Base-by-base conservation (phyloP, 1,284 basidiomycete species). In the Austroboletus novae-zelandiae region DNA sequence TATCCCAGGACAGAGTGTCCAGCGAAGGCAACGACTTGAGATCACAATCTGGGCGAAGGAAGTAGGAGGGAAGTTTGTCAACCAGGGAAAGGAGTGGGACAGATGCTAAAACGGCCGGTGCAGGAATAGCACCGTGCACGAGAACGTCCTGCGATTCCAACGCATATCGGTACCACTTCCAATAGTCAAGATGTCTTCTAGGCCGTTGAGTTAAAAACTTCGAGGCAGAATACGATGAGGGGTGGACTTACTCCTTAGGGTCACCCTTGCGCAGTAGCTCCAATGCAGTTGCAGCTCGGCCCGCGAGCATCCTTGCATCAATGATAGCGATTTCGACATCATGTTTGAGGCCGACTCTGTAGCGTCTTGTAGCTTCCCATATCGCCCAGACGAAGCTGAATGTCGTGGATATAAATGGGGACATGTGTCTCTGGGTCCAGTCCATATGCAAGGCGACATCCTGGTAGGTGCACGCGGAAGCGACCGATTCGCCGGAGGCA, bases 341-440 rank as follows among this genome's bases (percentile, higher is more conserved):
- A 55, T 87, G 83, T 66, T 89, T 89, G 51, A 87, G 70, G 35
- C 80, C 80, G 35, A 74, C 67, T 57, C 83, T 80, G 60, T 86
- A 87, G 20, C 86, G 78, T 51, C 84, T 73, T n/a, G 84, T 75
- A 7, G 86, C 87, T 61, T 89, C 87, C 86, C 86, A 89, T 32
- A 89, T 74, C 13, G 86, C 81, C 87, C 86, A 89, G 31, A 77
- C 79, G 59, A 89, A 86, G 67, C 83, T 89, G 64, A 89, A 89
- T 2, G 86, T 87, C 1, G 85, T 78, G 3, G 86, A 85, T 37
- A 89, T 78, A 56, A 79, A 89, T 4, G 81, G 75, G 0, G 87
- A 89, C 17, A 77, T 73, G 1, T 79, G 71, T 49, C 83, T 77
- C n/a, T 82, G 86, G 17, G 83, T 84, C 83, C 84, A 86, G 55